Base-by-base conservation (phyloP, 2,329 filamentous ascomycete genomes). In the Monosporascus cannonballus region DNA sequence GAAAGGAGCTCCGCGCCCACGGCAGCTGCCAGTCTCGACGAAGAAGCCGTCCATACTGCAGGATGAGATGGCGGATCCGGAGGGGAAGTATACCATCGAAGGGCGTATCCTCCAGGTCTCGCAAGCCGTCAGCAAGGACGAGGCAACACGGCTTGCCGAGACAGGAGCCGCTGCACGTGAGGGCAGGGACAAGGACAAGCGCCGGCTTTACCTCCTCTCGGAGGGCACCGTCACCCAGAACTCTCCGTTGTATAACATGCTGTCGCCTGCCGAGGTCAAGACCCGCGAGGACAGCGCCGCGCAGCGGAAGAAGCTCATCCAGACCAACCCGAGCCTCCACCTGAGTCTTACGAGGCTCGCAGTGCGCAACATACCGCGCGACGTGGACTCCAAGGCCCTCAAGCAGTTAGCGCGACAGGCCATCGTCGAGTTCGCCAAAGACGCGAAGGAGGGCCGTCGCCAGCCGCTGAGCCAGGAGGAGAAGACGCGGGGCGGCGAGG, bases 391-490 rank as follows among this genome's bases (percentile, higher is more conserved):
- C 24, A 97, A 96, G 70, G 89, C 90, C 51, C 79, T 99, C 49
- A 99, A 99, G 69, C 86, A 89, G 42, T 80, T 99, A 46, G 94
- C 94, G 11, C 84, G 94, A 59, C 83, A 94, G 69, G 94, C 90
- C n/a, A 83, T 96, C 14, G 94, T 97, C 48, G 92, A 90, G 1
- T 99, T 99, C 64, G 92, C 94, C 41, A 87, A 79, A 56, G 94
- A 99, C 63, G 90, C 93, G 59, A 96, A 92, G 67, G 79, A 78
- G 27, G 90, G 89, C 15, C 79, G 78, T 37, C 86, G 94, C 27
- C 75, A 87, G 57, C 86, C 86, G 20, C 77, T 99, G 3, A 94
- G 89, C n/a, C 91, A 89, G 65, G 94, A 99, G 64, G 95, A 99
- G 69, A 79, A 89, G 50, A 76, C 82, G 17, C 85, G 94, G 41